A percentile compares a stretch with the other conserved stretches of the same genome.
These are phyloP conservation scores for Lipomyces sp. DNA, from an alignment of 805 yeast genomes.

Conservation along the genomic window DNA sequence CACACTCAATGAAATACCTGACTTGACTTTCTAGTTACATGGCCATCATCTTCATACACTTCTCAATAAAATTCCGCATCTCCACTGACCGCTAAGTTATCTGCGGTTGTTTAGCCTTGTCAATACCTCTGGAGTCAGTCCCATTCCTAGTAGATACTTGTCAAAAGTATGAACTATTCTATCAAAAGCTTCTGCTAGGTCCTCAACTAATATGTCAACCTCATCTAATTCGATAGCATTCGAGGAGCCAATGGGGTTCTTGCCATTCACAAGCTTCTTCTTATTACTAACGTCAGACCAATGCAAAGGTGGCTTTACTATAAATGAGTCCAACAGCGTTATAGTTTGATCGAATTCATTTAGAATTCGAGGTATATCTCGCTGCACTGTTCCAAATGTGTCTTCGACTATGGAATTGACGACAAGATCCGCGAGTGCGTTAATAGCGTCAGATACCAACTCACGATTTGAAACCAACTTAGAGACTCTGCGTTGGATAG, in stretches of 20 bases:
- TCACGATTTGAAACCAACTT: conserved; percentile 41
- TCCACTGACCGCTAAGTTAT: too few relatives aligned
- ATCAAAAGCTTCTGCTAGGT: conserved; percentile 40
- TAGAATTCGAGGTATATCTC: conserved; percentile 47
- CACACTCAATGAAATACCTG: too few relatives aligned
- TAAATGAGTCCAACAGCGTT: conserved; percentile 38
- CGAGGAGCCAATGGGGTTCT: conserved; percentile 25
- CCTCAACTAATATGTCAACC: conserved; percentile 30
- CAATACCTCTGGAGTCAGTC: conserved; percentile 33
- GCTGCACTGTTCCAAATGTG: conserved; percentile 49
- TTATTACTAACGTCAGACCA: conserved; percentile 43
- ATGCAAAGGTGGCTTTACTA: conserved; percentile 43
- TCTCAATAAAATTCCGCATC: conserved; percentile 21
- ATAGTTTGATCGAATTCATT: conserved; percentile 40
- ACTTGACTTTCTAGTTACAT: neutral
- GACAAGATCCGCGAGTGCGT: conserved; percentile 44
- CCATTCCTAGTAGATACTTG: conserved; percentile 42
- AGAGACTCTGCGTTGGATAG: conserved; percentile 42
- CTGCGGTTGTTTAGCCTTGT: neutral
- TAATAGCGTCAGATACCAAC: conserved; percentile 42
- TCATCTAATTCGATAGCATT: conserved; percentile 33
- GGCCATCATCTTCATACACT: conserved; percentile 4
- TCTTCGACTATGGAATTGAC: conserved; percentile 47
- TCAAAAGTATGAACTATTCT: conserved; percentile 41
- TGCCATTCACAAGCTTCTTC: conserved; percentile 11